phyloP scores from a whole-genome alignment of 768 basidiomycete species.

The Pseudohyphozyma bogoriensis region DNA sequence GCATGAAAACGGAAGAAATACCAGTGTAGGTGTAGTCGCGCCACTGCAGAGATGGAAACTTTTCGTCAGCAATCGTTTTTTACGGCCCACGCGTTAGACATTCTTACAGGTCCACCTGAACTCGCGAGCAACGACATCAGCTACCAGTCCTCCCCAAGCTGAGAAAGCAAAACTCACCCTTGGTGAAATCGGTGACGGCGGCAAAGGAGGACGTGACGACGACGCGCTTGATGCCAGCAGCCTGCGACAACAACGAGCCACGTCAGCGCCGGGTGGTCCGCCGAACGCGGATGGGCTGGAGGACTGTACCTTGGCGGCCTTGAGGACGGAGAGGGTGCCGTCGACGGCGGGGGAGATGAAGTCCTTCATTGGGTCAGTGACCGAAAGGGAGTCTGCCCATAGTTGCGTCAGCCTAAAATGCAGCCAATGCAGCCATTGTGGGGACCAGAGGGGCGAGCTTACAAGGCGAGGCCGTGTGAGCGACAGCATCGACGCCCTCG shows the following conservation, averaged over 20 bases:
- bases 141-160: neutral
- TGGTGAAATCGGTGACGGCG: constrained; percentile 21
- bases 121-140: neutral
- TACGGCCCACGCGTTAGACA: no score
- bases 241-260: neutral
- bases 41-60: no score
- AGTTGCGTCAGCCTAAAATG: no score
- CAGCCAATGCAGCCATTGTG: no score
- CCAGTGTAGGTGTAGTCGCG: constrained; percentile 32
- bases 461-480: constrained; percentile 24
- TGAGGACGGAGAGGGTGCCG: constrained; percentile 28
- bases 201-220: constrained; percentile 32
- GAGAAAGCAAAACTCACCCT: constrained; percentile 10
- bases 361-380: constrained; percentile 21
- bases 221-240: constrained; percentile 24
- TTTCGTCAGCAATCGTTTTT: no score
- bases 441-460: neutral
- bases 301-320: constrained; percentile 16
- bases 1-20: no score
- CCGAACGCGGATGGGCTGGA: neutral
- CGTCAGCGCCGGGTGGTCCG: neutral
- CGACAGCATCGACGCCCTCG: constrained; percentile 13
- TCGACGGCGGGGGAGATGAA: constrained; percentile 31
- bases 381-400: constrained; percentile 4
- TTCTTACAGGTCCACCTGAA: neutral